A percentile compares a stretch with the other conserved stretches of the same genome.
Conservation (phyloP, 805 yeast species). For the Lipomyces sp. region DNA sequence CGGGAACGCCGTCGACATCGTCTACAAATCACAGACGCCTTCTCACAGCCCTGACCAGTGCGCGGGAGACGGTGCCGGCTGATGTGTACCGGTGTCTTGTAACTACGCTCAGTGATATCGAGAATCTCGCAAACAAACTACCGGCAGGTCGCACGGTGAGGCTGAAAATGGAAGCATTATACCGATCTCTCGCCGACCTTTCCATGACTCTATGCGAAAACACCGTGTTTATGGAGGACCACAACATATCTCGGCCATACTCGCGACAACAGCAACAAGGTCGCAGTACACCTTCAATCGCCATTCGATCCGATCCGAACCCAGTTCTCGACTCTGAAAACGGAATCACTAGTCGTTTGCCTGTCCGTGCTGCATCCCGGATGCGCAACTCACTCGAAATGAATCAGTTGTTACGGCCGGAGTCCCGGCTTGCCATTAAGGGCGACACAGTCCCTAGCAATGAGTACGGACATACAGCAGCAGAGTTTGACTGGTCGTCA, state of each 20-base stretch:
- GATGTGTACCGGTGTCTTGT: constrained; percentile 4
- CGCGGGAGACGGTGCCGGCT: constrained; percentile 7
- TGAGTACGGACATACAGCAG: neutral
- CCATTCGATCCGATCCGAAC: constrained; percentile 2
- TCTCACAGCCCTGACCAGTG: neutral
- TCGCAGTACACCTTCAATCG: neutral
- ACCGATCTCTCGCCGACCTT: constrained; percentile 23
- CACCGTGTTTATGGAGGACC: neutral
- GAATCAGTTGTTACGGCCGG: constrained; percentile 25
- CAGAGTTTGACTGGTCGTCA: neutral
- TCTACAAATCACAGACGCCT: constrained; percentile 10
- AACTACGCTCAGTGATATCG: constrained; percentile 3
- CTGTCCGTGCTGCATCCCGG: constrained; percentile 32
- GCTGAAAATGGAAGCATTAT: constrained; percentile 25
- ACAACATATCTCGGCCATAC: no score
- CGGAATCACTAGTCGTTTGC: constrained; percentile 15
- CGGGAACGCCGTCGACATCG: constrained; percentile 2
- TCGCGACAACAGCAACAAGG: neutral
- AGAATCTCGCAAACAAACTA: constrained; percentile 9
- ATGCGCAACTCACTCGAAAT: constrained; percentile 31
- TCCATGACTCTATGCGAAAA: constrained; percentile 12
- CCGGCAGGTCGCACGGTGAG: constrained; percentile 10
- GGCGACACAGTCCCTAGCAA: neutral
- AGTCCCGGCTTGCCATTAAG: constrained; percentile 27
- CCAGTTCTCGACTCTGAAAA: neutral